Evolutionary conservation across 768 basidiomycete species (phyloP).

Genomic region (Cystofilobasidium ferigula): DNA sequence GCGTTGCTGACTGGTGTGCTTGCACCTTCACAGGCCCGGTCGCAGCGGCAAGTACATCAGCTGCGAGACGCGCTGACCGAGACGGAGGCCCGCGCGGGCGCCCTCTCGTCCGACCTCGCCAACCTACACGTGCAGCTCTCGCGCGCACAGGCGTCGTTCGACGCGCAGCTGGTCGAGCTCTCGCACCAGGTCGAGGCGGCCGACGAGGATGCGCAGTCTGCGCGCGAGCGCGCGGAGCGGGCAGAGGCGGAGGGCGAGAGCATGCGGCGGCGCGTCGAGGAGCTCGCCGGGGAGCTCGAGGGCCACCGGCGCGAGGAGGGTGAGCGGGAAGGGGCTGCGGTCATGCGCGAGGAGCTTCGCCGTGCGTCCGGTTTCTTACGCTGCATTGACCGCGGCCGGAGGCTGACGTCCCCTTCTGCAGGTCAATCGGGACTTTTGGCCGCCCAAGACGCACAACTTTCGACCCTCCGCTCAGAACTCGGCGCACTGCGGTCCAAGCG

Average conservation of each 20-base stretch:
- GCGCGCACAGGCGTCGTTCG: constrained; percentile 5
- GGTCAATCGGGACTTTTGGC: constrained; percentile 5
- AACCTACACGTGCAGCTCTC: neutral
- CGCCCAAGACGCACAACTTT: constrained; percentile 19
- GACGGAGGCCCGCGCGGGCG: neutral
- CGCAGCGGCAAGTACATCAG: neutral
- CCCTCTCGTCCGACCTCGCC: constrained; percentile 7
- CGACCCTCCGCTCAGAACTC: neutral
- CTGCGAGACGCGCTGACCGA: neutral
- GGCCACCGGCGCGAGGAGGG: constrained; percentile 14
- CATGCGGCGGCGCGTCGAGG: constrained; percentile 12
- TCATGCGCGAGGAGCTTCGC: constrained; percentile 21
- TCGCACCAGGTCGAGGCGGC: neutral
- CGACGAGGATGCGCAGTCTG: constrained; percentile 4
- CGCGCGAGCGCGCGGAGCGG: constrained; percentile 3
- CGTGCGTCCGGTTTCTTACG: constrained; percentile 5
- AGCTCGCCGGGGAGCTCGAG: constrained; percentile 20
- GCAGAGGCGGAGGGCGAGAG: neutral
- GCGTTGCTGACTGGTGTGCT: too few relatives aligned
- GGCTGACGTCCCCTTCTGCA: neutral
- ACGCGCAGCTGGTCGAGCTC: constrained; percentile 2
- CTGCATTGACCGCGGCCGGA: neutral
- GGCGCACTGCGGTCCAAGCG: neutral
- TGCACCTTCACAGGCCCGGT: neutral
- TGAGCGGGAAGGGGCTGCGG: constrained; percentile 12